Percentiles rank a stretch among this genome's conserved stretches.
phyloP scores from a whole-genome alignment of 2,329 filamentous ascomycete species.

The Penicillium sp. region DNA sequence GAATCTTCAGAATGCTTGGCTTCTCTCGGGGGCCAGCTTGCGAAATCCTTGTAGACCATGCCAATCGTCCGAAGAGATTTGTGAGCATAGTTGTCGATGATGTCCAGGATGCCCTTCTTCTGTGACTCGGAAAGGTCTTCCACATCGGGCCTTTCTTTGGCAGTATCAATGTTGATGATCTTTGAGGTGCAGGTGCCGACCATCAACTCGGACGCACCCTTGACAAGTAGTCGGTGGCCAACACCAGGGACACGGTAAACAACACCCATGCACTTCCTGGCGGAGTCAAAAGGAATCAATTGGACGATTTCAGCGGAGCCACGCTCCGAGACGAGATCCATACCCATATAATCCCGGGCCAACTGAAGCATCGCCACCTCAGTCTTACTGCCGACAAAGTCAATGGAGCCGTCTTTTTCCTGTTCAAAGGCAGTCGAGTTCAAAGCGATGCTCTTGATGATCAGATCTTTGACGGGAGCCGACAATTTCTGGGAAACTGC shows the following conservation, averaged over 20 bases:
- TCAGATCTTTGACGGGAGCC: conserved; percentile 26
- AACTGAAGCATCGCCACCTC: conserved; percentile 66
- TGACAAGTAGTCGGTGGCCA: conserved; percentile 41
- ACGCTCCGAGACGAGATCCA: conserved; percentile 59
- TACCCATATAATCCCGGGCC: conserved; percentile 57
- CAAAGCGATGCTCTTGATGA: conserved; percentile 37
- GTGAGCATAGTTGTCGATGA: conserved; percentile 37
- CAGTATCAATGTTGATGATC: conserved; percentile 26
- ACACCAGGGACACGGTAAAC: conserved; percentile 35
- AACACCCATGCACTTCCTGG: conserved; percentile 57
- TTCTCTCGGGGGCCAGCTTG: conserved; percentile 56
- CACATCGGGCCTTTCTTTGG: conserved; percentile 17
- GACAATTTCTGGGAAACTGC: conserved; percentile 29
- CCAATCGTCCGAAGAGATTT: conserved; percentile 66
- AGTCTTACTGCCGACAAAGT: conserved; percentile 69
- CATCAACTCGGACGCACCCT: conserved; percentile 44
- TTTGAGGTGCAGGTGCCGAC: conserved; percentile 30
- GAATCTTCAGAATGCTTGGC: conserved; percentile 51
- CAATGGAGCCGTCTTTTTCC: conserved; percentile 56
- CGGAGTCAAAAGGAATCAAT: conserved; percentile 66
- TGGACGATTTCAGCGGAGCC: conserved; percentile 54
- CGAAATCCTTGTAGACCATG: conserved; percentile 64
- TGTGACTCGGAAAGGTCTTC: conserved; percentile 23
- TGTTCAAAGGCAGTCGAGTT: conserved; percentile 68
- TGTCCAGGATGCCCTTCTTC: conserved; percentile 23